Evolutionary conservation across 768 basidiomycete species (phyloP), one percentile per base, ranked within the genome.

Genomic region (Dacryopinax primogenitus): DNA sequence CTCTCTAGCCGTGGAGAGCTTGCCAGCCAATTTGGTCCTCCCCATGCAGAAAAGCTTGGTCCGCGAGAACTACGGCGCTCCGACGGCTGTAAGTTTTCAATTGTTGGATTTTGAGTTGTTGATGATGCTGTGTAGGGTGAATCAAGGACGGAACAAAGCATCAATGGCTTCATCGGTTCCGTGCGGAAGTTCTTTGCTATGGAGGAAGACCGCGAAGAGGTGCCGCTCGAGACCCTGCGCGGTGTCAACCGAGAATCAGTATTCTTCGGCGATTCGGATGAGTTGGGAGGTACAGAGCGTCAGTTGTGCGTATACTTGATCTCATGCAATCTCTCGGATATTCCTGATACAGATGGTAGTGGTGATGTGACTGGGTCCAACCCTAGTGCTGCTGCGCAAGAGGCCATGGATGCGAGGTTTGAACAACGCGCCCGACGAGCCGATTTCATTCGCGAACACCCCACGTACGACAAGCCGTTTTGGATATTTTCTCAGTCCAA

Each of bases 401-500:
- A 85, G 45, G 71, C 80, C 9, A 79, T 80, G 66, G 88, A 94
- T 70, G 81, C 81, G 21, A 68, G 81, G 36, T 80, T 84, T 65
- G 90, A 94, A 75, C 82, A 81, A 21, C 81, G 84, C 6, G 89
- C 88, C 7, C 83, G 83, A 70, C 88, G 85, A 71, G 86, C 87
- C 0, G 90, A 94, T 68, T 92, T 95, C 73, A 95, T 96, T 68
- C 83, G 82, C 1, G 83, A 86, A 64, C 88, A 96, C 75, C 92
- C 95, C 0, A 81, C 86, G 1, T 98, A 89, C 71, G 94, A 97
- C 75, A 88, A 85, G 71, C 83, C 89, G 0, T 87, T 97, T 67
- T 96, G 90, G 88, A 67, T 95, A 21, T 87, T 97, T 72, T 83
- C 87, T 1, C 92, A 95, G 76, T 82, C 83, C 68, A 90, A 87